phyloP scores from a whole-genome alignment of 108 stramenopile genomes.

The Seminavis robusta region DNA sequence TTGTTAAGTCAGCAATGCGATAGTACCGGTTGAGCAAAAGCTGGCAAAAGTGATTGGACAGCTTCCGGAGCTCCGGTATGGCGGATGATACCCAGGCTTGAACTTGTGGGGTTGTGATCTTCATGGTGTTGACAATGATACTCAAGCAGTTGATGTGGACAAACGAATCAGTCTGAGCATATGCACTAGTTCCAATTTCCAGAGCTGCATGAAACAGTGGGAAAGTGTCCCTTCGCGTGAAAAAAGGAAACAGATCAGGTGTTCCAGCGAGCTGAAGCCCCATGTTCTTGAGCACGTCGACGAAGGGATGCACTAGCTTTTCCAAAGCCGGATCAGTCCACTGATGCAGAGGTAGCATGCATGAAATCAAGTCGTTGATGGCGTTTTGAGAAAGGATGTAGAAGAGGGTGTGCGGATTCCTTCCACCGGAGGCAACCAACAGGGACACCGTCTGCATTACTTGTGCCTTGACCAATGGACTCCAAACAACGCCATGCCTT shows the following conservation, averaged over 20 bases:
- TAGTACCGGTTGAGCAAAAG: conserved; percentile 30
- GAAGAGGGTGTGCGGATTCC: conserved; percentile 49
- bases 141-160: conserved; percentile 62
- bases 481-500: conserved; percentile 20
- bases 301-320: conserved; percentile 67
- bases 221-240: conserved; percentile 45
- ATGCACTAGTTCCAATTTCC: conserved; percentile 43
- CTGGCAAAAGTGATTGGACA: conserved; percentile 38
- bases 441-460: conserved; percentile 59
- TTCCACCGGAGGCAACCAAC: conserved; percentile 47
- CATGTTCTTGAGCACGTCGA: conserved; percentile 64
- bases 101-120: conserved; percentile 46
- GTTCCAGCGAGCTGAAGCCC: conserved; percentile 55
- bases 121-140: conserved; percentile 60
- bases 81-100: conserved; percentile 41
- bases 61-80: conserved; percentile 14
- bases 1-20: conserved; percentile 28
- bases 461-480: conserved; percentile 68
- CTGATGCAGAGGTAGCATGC: conserved; percentile 66
- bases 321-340: conserved; percentile 72
- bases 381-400: conserved; percentile 80
- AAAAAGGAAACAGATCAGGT: conserved; percentile 42
- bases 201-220: conserved; percentile 69
- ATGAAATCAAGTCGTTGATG: conserved; percentile 72
- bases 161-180: conserved; percentile 53